Base-by-base conservation (phyloP, 2,329 filamentous ascomycete species). In the Plectosphaerella cucumerina region DNA sequence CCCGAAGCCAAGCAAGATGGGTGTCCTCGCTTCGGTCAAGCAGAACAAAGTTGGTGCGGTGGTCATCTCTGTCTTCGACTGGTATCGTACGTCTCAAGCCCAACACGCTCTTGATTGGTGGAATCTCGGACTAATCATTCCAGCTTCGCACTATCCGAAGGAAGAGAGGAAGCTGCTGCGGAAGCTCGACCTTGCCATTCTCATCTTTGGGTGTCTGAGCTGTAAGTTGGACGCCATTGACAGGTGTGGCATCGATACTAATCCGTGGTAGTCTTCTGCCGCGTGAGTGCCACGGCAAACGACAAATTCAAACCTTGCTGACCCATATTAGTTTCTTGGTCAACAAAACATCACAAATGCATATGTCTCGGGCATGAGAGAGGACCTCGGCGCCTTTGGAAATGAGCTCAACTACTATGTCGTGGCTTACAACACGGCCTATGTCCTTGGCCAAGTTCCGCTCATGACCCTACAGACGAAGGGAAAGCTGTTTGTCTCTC, bases 281-380 rank as follows among this genome's bases (percentile, higher is more conserved):
- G 54, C 43, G 54, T 56, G 9, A 44, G 54, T 44, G 10, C 3
- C 2, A 8, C 2, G 8, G 3, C 22, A 12, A 11, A 21, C 18
- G 31, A 47, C 11, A 6, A 1, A 18, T 2, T 21, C 26, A 6
- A 20, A 18, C 18, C 20, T n/a, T 14, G 5, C 5, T 49, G n/a
- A 33, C n/a, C 5, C 8, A 15, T 11, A n/a, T 8, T 15, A 47
- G 45, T 47, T 62, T 44, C 56, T 65, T 2, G 63, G 64, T 39
- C 63, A 65, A 50, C 62, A 59, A 35, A 68, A 67, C 42, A 68
- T 65, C 59, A 67, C 60, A 51, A 65, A 58, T 22, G 70, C 70
- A 9, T 72, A 71, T 39, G 68, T 70, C 8, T 67, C 64, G 0
- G 69, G 69, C 1, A 71, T 72, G 69, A 65, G 69, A 18, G 62